phyloP scores from a whole-genome alignment of 2,329 filamentous ascomycete species.

The Venturia aucupariae region DNA sequence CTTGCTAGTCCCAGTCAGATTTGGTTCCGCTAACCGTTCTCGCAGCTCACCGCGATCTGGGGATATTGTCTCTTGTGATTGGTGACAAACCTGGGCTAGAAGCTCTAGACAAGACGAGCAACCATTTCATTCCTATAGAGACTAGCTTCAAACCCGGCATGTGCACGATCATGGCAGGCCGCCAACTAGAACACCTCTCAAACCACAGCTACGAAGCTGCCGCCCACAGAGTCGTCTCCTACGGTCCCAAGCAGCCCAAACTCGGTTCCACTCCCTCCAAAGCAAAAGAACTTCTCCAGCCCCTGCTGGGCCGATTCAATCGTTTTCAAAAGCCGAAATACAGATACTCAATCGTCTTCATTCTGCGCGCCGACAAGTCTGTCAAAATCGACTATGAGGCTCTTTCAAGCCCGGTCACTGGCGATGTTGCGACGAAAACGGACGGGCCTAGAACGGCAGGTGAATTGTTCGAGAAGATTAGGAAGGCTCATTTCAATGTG shows the following conservation, averaged over 20 bases:
- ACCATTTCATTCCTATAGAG: slow-evolving; percentile 23
- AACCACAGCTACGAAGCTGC: slow-evolving; percentile 26
- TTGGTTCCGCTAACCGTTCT: background rate
- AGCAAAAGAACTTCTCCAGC: background rate
- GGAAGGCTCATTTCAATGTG: slow-evolving; percentile 28
- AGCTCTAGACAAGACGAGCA: slow-evolving; percentile 20
- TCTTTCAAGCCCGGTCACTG: slow-evolving; percentile 22
- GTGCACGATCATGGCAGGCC: slow-evolving; percentile 24
- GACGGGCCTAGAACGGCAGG: slow-evolving; percentile 24
- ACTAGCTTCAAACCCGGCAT: slow-evolving; percentile 19
- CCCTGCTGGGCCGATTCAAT: background rate
- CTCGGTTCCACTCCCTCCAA: background rate
- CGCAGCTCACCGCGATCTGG: slow-evolving; percentile 26
- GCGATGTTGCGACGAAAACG: background rate
- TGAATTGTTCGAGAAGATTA: slow-evolving; percentile 24
- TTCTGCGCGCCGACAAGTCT: slow-evolving; percentile 26
- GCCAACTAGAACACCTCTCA: slow-evolving; percentile 24
- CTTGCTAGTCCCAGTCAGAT: background rate
- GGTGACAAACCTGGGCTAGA: slow-evolving; percentile 28
- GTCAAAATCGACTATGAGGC: slow-evolving; percentile 21
- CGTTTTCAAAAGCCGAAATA: slow-evolving; percentile 18
- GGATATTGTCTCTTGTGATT: slow-evolving; percentile 26
- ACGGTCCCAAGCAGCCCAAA: slow-evolving; percentile 18
- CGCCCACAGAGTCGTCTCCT: slow-evolving; percentile 28
- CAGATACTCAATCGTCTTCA: slow-evolving; percentile 29